Base-by-base conservation (phyloP, 225 moss, liverwort and hornwort species). In the Lunularia cruciata region DNA sequence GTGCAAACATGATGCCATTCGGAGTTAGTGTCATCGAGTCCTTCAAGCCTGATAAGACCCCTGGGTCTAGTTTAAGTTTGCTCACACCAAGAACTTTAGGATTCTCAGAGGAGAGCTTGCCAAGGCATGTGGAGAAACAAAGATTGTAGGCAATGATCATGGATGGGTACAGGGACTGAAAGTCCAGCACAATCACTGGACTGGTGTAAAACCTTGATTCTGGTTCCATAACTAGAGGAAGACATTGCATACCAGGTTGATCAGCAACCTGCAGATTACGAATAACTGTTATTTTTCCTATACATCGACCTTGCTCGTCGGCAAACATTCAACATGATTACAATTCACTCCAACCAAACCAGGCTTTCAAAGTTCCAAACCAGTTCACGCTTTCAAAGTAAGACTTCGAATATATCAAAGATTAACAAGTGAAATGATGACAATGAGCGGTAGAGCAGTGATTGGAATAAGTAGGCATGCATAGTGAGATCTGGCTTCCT, bases 111-210 rank as follows among this genome's bases (percentile, higher is more conserved):
- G 88, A 86, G 48, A 91, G 81, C 71, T 98, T 98, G 33, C 93
- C 98, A 67, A 98, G 71, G 78, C 93, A 98, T 47, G 98, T 98
- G n/a, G 93, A 91, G 66, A 84, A 98, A 76, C 93, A 98, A 43
- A 98, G 71, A 73, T 98, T 98, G 73, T 98, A 98, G 0, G 98
- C 98, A 38, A 98, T 98, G 39, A 98, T 98, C 91, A 98, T 98
- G 33, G 98, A 98, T 47, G 98, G 98, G 69, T 98, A 98, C 53
- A 98, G 87, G 28, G 98, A 91, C 63, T 98, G 98, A 63, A 98
- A 98, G 79, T 98, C 98, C 52, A 98, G 79, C 42, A 98, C 98
- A 65, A 93, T 90, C 57, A 98, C 93, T 66, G 98, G 98, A 80
- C 98, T 93, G 11, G 86, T 98, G 74, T 98, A 98, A 76, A 98